These are phyloP conservation scores for Yarrowia deformans DNA, from an alignment of 805 yeast genomes.

Conservation along the genomic window DNA sequence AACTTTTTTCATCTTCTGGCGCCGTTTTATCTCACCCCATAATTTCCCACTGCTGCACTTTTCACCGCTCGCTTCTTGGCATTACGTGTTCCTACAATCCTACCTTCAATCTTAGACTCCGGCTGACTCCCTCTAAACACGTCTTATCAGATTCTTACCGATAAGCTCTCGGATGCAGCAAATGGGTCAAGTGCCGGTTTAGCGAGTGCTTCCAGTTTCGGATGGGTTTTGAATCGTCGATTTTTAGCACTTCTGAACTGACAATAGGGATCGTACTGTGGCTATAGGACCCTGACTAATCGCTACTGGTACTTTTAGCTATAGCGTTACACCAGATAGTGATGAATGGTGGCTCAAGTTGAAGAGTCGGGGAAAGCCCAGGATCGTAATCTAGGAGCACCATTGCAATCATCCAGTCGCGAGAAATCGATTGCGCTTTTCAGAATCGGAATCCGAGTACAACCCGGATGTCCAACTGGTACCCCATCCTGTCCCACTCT, in stretches of 20 bases:
- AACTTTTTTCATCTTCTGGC: too few species aligned
- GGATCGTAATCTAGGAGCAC: too few species aligned
- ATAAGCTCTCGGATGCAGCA: slow-evolving; percentile 21
- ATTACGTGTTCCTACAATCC: not conserved
- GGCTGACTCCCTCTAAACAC: not conserved
- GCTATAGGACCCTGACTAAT: not conserved
- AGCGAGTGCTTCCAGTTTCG: not conserved
- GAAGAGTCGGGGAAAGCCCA: too few species aligned
- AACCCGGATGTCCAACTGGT: too few species aligned
- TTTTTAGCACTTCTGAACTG: too few species aligned
- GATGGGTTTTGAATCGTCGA: not conserved
- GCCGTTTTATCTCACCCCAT: too few species aligned
- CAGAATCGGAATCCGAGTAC: not conserved
- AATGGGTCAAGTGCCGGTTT: not conserved
- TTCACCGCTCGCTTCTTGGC: slow-evolving; percentile 8
- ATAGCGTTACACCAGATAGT: too few species aligned
- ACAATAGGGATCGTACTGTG: too few species aligned
- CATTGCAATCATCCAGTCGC: too few species aligned
- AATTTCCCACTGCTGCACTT: not conserved
- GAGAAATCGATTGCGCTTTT: not conserved
- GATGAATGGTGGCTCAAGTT: too few species aligned
- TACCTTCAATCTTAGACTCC: slow-evolving; percentile 6
- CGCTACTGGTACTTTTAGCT: too few species aligned
- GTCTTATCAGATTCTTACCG: slow-evolving; percentile 22
- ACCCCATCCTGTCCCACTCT: too few species aligned